phyloP scores from a whole-genome alignment of 164 flowering plant species.

The Vitis rotundifolia region DNA sequence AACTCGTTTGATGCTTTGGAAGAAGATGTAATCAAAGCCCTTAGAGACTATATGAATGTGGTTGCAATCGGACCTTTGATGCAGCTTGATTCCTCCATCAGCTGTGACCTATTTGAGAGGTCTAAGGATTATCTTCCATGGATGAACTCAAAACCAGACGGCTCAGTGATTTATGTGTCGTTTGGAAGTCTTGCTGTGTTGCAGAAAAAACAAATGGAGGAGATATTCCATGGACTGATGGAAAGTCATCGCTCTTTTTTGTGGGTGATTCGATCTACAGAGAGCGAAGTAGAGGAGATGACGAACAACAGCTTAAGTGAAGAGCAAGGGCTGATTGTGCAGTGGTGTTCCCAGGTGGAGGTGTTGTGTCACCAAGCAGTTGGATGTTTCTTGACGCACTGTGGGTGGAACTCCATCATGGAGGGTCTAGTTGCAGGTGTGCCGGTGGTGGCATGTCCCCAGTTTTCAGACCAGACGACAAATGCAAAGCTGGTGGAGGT shows the following conservation, averaged over 20 bases:
- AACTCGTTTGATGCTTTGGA: conserved; percentile 26
- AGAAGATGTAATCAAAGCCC: conserved; percentile 2
- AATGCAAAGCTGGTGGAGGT: conserved; percentile 64
- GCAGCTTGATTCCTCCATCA: conserved; percentile 3
- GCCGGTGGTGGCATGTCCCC: conserved; percentile 57
- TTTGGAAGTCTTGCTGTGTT: conserved; percentile 14
- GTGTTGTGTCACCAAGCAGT: conserved; percentile 49
- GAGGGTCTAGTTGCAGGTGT: conserved; percentile 56
- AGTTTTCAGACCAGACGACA: conserved; percentile 53
- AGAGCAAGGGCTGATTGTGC: conserved; percentile 37
- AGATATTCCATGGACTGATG: conserved; percentile 19
- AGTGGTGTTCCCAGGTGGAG: conserved; percentile 61
- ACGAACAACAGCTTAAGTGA: conserved; percentile 8
- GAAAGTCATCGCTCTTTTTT: conserved; percentile 19
- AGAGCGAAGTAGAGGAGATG: not conserved
- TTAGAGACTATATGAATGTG: not conserved
- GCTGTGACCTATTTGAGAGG: conserved; percentile 5
- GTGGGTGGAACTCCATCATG: conserved; percentile 74
- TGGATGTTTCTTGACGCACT: conserved; percentile 66
- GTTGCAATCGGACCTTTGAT: conserved; percentile 21
- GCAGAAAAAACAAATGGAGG: conserved; percentile 19
- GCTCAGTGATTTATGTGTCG: conserved; percentile 19
- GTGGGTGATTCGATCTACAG: conserved; percentile 26
- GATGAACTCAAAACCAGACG: conserved; percentile 16
- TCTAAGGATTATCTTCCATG: conserved; percentile 12